Base-by-base conservation (phyloP, 73 alveolate genomes). In the Diophrys sp. region DNA sequence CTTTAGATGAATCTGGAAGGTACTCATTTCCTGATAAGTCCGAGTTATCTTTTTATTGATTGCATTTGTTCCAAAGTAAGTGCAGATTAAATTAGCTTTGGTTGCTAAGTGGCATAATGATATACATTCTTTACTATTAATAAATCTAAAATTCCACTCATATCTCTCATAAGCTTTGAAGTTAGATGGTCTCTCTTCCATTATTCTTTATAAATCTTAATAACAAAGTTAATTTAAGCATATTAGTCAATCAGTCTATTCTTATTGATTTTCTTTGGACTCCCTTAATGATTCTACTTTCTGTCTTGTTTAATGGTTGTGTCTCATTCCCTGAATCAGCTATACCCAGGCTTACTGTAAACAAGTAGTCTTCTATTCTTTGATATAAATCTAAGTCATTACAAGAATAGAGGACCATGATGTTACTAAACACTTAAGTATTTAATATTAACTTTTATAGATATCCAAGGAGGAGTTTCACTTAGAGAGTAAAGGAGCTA, bases 401-500 rank as follows among this genome's bases (percentile, higher is more conserved):
- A 5, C 67, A 27, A 71, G 23, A 23, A 1, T 28, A 30, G 0
- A 23, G 69, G n/a, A 11, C 74, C 34, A 75, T 14, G 67, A 75
- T 56, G 68, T 53, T 25, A 54, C 62, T 33, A 44, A 74, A 74
- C 56, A 74, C 28, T 23, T 54, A n/a, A n/a, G n/a, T n/a, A 79
- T 79, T 68, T 70, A 76, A 44, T 44, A 44, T 44, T 44, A 11
- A 44, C 5, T 44, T 44, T 11, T 11, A n/a, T n/a, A n/a, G 62
- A 44, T 44, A 44, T 44, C n/a, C 62, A 44, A 11, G 29, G 72
- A 2, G 72, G 72, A 14, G 72, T 69, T 24, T 69, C 56, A 1
- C 55, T 69, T 56, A 84, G 14, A 82, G 62, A 54, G 90, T 82
- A 33, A 74, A 81, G 55, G 90, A 82, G 80, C 69, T 67, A 74